Evolutionary conservation across 352 stramenopile species (phyloP).

Genomic region (Globisporangium ultimum): DNA sequence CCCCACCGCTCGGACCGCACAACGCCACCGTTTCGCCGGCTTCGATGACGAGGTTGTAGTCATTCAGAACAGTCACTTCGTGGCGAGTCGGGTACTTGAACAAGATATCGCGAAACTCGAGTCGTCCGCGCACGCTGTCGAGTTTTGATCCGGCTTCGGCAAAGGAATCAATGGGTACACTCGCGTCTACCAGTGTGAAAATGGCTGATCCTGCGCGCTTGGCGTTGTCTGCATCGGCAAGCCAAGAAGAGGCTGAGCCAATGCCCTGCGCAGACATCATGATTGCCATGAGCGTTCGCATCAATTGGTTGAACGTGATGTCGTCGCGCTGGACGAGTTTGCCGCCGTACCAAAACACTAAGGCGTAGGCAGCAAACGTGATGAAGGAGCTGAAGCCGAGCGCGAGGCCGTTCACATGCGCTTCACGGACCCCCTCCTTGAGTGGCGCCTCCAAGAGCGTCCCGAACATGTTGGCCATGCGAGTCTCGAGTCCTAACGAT

Average conservation of each 20-base stretch:
- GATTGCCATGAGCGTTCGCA: conserved; percentile 39
- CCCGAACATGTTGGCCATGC: conserved; percentile 14
- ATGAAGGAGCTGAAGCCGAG: conserved; percentile 68
- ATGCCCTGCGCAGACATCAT: conserved; percentile 35
- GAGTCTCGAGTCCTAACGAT: conserved; percentile 29
- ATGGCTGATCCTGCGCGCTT: conserved; percentile 25
- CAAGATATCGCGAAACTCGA: conserved; percentile 33
- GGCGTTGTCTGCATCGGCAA: conserved; percentile 20
- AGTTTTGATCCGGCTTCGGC: conserved; percentile 17
- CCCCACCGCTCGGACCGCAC: conserved; percentile 29
- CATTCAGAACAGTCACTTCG: conserved; percentile 20
- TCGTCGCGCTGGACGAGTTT: conserved; percentile 34
- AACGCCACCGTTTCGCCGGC: conserved; percentile 34
- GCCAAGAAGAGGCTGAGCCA: conserved; percentile 25
- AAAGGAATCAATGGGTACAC: conserved; percentile 19
- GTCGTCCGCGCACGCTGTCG: conserved; percentile 22
- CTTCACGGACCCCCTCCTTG: conserved; percentile 16
- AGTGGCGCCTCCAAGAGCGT: conserved; percentile 15
- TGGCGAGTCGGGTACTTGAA: conserved; percentile 43
- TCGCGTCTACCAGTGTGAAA: conserved; percentile 20
- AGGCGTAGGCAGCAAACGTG: conserved; percentile 35
- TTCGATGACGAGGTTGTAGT: conserved; percentile 31
- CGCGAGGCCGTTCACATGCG: conserved; percentile 33
- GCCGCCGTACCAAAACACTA: conserved; percentile 62
- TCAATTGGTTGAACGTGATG: conserved; percentile 40